Evolutionary conservation across 306 rosid genomes (phyloP), one percentile per base, ranked within the genome.

Genomic region (Prunus fruticosa): DNA sequence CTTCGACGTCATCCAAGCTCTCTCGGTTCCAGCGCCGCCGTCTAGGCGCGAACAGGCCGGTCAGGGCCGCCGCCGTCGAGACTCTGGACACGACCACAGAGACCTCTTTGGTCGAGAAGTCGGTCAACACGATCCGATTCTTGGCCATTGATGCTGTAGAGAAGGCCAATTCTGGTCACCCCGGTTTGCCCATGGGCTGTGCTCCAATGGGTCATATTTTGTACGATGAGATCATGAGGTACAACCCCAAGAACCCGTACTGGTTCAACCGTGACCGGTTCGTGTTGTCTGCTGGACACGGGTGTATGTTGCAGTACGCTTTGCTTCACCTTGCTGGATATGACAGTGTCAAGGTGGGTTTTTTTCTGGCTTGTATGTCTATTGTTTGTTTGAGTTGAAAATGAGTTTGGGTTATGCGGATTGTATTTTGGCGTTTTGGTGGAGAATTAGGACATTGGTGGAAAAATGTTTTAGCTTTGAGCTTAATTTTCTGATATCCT

Each of bases 211-310:
- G 97, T 32, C 99, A 95, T 68, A 82, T 95, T 22, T 78, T 95
- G 38, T 95, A 89, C 64, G 99, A 95, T 20, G 99, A 95, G 84
- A 74, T 86, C 63, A 89, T 95, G 99, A 89, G 74, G 81, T 95
- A 89, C 52, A 95, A 95, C 76, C 99, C 99, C 0, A 95, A 90
- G 78, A 95, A 95, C 56, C 97, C 99, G 2, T 75, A 81, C 62
- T 95, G 99, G 99, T 95, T 95, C 76, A 95, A 95, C 81, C 89
- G 99, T 71, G 99, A 95, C 79, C 89, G 99, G 27, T 95, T 95
- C n/a, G 91, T 95, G 18, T 49, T 95, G 76, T 95, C 99, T 11
- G 98, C 98, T 4, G 97, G 99, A 0, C 99, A 95, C 45, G 99
- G 99, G 0, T 95, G 99, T 82, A 95, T 95, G 99, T 82, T 95